Evolutionary conservation across 805 yeast species (phyloP).

Genomic region (Suhomyces faveliae): DNA sequence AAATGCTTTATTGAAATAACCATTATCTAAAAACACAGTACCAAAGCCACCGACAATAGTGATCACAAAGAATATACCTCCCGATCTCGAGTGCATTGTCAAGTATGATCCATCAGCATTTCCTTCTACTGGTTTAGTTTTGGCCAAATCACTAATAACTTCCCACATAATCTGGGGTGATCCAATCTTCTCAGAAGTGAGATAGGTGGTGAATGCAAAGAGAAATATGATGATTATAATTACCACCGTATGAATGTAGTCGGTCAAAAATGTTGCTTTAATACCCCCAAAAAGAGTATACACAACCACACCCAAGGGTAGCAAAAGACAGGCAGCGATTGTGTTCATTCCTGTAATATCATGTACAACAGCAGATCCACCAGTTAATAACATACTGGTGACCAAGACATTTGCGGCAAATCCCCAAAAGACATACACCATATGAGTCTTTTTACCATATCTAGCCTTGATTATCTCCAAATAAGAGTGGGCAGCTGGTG

Average conservation of each 20-base stretch:
- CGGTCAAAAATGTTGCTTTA: constrained; percentile 46
- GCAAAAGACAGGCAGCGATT: constrained; percentile 76
- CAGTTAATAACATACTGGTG: constrained; percentile 88
- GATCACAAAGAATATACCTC: constrained; percentile 87
- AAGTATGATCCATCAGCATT: constrained; percentile 84
- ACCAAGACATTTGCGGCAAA: constrained; percentile 85
- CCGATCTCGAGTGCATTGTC: constrained; percentile 82
- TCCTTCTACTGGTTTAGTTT: constrained; percentile 65
- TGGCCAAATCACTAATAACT: constrained; percentile 57
- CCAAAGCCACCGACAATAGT: constrained; percentile 87
- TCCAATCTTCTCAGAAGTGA: constrained; percentile 68
- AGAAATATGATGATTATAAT: constrained; percentile 72
- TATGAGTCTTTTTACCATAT: constrained; percentile 74
- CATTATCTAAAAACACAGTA: constrained; percentile 82
- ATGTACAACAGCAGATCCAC: constrained; percentile 81
- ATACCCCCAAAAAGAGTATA: constrained; percentile 47
- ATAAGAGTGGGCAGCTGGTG: constrained; percentile 91
- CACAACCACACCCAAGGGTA: constrained; percentile 72
- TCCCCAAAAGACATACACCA: constrained; percentile 72
- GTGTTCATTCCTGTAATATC: constrained; percentile 82
- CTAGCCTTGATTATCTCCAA: constrained; percentile 79
- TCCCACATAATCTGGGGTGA: constrained; percentile 84
- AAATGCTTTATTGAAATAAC: constrained; percentile 87
- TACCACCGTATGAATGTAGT: constrained; percentile 48
- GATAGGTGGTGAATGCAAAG: constrained; percentile 79